A percentile compares a stretch with the other conserved stretches of the same genome.
Evolutionary conservation across 73 alveolate species (phyloP).

Genomic region (Tetrahymena malaccensis): DNA sequence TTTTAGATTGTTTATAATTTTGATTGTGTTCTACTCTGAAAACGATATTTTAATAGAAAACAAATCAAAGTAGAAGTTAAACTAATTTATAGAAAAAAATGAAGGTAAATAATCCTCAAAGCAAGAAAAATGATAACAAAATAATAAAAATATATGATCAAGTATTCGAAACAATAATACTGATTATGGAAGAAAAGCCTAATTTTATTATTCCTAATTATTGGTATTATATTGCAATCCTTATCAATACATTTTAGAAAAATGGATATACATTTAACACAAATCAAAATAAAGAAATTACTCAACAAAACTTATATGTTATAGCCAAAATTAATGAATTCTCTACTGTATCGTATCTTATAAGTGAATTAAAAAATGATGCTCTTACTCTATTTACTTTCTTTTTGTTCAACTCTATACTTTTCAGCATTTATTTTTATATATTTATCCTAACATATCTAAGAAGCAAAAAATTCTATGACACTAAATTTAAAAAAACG

Average conservation of each 20-base stretch:
- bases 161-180: background rate
- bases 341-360: background rate
- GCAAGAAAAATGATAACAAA: background rate
- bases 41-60: too few relatives aligned
- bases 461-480: background rate
- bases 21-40: background rate
- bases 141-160: background rate
- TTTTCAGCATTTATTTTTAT: background rate
- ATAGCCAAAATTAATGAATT: background rate
- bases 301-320: background rate
- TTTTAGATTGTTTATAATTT: too few relatives aligned
- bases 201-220: background rate
- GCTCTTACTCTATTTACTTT: background rate
- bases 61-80: background rate
- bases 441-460: background rate
- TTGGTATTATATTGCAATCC: background rate
- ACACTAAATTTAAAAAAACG: background rate
- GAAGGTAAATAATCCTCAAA: background rate
- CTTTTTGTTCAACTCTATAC: background rate
- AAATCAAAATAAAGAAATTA: background rate
- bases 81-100: background rate
- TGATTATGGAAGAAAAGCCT: background rate
- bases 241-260: background rate
- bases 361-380: background rate
- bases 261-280: background rate